Percentiles rank a stretch among this genome's conserved stretches.
Evolutionary conservation across 306 rosid genomes (phyloP).

Genomic region (Aeschynomene evenia): DNA sequence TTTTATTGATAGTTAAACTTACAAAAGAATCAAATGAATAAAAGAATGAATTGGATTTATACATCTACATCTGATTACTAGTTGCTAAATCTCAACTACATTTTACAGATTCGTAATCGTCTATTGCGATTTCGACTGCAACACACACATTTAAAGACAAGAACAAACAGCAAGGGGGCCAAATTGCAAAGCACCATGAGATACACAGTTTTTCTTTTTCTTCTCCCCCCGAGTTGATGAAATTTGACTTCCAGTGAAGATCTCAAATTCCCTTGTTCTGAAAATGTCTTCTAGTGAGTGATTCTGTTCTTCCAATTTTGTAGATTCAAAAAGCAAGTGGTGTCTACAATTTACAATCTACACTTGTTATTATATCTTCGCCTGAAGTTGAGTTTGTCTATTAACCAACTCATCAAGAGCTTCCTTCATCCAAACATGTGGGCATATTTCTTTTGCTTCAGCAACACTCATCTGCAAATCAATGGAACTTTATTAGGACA

Average conservation of each 20-base stretch:
- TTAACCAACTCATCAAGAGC: slow-evolving; percentile 65
- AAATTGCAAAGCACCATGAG: background rate
- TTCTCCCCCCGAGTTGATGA: slow-evolving; percentile 9
- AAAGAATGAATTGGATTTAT: slow-evolving; percentile 51
- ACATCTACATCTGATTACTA: slow-evolving; percentile 35
- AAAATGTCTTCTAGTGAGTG: slow-evolving; percentile 13
- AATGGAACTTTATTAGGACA: slow-evolving; percentile 41
- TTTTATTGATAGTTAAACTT: slow-evolving; percentile 19
- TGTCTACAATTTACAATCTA: slow-evolving; percentile 30
- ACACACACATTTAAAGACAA: slow-evolving; percentile 13
- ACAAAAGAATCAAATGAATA: slow-evolving; percentile 48
- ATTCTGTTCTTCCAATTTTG: slow-evolving; percentile 22
- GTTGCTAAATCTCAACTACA: slow-evolving; percentile 38
- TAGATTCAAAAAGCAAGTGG: slow-evolving; percentile 26
- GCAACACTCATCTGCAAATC: slow-evolving; percentile 58
- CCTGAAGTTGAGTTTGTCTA: slow-evolving; percentile 37
- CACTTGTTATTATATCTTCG: slow-evolving; percentile 7
- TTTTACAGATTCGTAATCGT: slow-evolving; percentile 6
- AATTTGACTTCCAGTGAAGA: background rate
- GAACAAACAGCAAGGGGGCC: background rate
- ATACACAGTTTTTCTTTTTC: background rate
- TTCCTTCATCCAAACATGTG: slow-evolving; percentile 86
- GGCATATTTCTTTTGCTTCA: slow-evolving; percentile 80
- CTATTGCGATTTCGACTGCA: background rate
- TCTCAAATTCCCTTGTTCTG: slow-evolving; percentile 27